Conservation (phyloP, 2,329 filamentous ascomycete genomes). For the Fusarium irregulare region DNA sequence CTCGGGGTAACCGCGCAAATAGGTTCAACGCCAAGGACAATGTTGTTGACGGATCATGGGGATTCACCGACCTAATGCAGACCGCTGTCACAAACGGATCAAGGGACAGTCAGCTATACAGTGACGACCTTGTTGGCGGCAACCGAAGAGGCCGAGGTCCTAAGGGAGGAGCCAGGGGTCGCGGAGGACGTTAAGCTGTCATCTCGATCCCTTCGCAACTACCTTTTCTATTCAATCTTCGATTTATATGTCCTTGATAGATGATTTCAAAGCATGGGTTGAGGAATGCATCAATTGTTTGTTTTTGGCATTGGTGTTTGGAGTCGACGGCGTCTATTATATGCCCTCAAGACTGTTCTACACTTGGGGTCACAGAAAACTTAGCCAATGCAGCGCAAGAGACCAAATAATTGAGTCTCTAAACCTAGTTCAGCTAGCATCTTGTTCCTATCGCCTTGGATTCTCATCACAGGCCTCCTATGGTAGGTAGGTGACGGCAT, state of each 20-base stretch:
- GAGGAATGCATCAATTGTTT: not conserved
- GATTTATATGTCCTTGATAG: not conserved
- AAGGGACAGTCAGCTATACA: conserved; percentile 60
- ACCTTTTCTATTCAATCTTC: not conserved
- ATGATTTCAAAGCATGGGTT: not conserved
- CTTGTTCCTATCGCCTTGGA: not conserved
- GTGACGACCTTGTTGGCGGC: conserved; percentile 57
- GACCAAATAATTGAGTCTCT: not conserved
- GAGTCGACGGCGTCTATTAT: conserved; percentile 16
- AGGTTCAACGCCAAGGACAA: conserved; percentile 49
- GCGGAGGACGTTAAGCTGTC: conserved; percentile 36
- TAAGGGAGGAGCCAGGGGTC: conserved; percentile 36
- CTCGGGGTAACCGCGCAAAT: conserved; percentile 45
- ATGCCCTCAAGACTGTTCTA: not conserved
- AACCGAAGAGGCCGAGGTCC: conserved; percentile 45
- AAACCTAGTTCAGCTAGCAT: not conserved
- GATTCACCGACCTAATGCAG: conserved; percentile 64
- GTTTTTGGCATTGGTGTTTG: conserved; percentile 34
- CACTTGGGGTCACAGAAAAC: not conserved
- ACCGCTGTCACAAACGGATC: conserved; percentile 34
- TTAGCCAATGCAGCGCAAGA: not conserved
- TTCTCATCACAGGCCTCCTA: not conserved
- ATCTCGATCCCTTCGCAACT: not conserved
- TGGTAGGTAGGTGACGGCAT: not conserved
- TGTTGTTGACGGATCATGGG: conserved; percentile 65